phyloP scores from a whole-genome alignment of 306 rosid genomes.

The Boehmeria nivea region DNA sequence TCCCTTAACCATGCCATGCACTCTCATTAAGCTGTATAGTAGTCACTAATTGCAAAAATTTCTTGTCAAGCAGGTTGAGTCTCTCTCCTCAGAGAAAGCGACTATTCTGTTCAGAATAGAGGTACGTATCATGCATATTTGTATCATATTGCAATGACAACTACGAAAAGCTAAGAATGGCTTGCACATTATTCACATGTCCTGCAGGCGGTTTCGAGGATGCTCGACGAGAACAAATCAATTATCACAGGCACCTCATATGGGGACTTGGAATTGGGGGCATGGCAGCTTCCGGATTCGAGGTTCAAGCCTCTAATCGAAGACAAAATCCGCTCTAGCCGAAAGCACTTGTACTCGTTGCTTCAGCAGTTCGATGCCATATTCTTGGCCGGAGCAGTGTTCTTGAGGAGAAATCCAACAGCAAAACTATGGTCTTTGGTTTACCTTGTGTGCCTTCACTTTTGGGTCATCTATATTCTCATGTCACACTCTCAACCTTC shows the following conservation, averaged over 20 bases:
- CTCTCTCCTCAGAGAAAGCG: constrained; percentile 93
- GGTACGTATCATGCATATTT: constrained; percentile 37
- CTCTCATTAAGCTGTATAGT: background rate
- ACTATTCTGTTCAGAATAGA: constrained; percentile 77
- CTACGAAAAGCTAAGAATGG: background rate
- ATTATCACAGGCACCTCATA: constrained; percentile 35
- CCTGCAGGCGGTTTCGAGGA: constrained; percentile 61
- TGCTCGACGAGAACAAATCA: constrained; percentile 66
- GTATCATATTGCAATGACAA: constrained; percentile 8
- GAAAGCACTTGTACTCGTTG: constrained; percentile 67
- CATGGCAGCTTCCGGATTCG: constrained; percentile 58
- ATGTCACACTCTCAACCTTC: constrained; percentile 61
- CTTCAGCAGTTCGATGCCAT: constrained; percentile 73
- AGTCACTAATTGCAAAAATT: background rate
- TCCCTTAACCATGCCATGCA: no score
- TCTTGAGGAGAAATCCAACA: constrained; percentile 62
- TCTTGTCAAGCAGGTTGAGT: constrained; percentile 65
- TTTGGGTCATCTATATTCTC: constrained; percentile 86
- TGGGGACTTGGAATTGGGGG: constrained; percentile 68
- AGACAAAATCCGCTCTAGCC: constrained; percentile 68
- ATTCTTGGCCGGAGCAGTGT: constrained; percentile 62
- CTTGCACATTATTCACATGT: constrained; percentile 9
- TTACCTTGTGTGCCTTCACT: constrained; percentile 82
- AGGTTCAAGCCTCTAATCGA: constrained; percentile 56
- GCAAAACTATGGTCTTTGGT: constrained; percentile 76